Percentiles rank a stretch among this genome's conserved stretches.
phyloP scores from a whole-genome alignment of 2,329 filamentous ascomycete species.

The Epichloe amarillans region DNA sequence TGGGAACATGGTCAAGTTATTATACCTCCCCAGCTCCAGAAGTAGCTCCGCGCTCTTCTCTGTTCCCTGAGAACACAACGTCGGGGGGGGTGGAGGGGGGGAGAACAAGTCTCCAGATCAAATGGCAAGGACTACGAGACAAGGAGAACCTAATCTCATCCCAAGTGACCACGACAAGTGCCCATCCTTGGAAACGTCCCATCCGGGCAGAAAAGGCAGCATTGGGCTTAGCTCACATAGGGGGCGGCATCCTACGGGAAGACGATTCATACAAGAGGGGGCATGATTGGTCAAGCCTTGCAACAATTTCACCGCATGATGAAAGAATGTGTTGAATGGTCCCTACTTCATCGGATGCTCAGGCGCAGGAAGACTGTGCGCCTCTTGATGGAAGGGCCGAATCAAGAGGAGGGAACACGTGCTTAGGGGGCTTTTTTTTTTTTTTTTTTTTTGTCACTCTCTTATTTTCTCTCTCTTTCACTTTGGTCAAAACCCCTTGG shows the following conservation, averaged over 20 bases:
- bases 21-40: not conserved
- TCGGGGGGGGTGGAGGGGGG: too few species aligned
- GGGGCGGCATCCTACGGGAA: not conserved
- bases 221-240: not conserved
- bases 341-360: not conserved
- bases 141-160: not conserved
- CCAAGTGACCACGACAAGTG: slow-evolving; percentile 3
- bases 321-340: not conserved
- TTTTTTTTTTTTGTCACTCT: not conserved
- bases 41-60: too few species aligned
- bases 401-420: slow-evolving; percentile 4
- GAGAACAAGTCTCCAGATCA: not conserved
- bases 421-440: not conserved
- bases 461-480: too few species aligned
- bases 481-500: not conserved
- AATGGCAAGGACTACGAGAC: not conserved
- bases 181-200: not conserved
- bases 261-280: not conserved
- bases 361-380: slow-evolving; percentile 1
- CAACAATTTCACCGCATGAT: not conserved
- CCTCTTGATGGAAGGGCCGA: slow-evolving; percentile 9
- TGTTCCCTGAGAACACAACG: too few species aligned
- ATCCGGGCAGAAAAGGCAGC: slow-evolving; percentile 1
- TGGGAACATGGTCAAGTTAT: slow-evolving; percentile 1
- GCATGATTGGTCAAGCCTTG: not conserved